Conservation (phyloP, 169 alveolate genomes). For the Plasmodium malariae region DNA sequence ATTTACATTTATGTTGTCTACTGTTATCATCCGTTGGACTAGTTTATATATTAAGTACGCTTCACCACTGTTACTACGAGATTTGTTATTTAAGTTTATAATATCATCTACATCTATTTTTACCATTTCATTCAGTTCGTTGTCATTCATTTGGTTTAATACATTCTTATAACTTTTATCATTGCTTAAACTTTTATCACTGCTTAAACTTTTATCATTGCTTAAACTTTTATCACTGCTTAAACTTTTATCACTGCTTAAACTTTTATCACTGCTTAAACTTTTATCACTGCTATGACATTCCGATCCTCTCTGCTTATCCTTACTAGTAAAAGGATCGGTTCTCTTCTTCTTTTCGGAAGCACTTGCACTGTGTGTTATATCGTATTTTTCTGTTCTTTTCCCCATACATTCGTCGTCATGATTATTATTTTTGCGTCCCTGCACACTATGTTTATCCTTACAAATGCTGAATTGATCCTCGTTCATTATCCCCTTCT, state of each 20-base stretch:
- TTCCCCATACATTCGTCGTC: too few relatives aligned
- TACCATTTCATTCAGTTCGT: conserved; percentile 14
- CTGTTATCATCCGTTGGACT: conserved; percentile 34
- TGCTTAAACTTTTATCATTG: too few relatives aligned
- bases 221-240: neutral
- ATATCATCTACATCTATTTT: conserved; percentile 56
- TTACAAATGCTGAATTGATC: too few relatives aligned
- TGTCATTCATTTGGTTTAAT: conserved; percentile 10
- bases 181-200: too few relatives aligned
- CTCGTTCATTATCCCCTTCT: neutral
- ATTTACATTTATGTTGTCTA: conserved; percentile 14
- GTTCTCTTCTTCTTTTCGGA: too few relatives aligned
- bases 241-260: neutral
- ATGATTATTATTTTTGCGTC: too few relatives aligned
- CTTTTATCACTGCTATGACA: neutral
- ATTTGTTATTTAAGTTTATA: conserved; percentile 46
- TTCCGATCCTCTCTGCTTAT: too few relatives aligned
- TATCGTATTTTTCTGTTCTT: too few relatives aligned
- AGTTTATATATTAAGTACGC: conserved; percentile 66
- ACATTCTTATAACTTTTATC: neutral
- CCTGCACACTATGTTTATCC: too few relatives aligned
- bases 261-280: neutral
- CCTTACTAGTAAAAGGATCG: too few relatives aligned
- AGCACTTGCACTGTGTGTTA: too few relatives aligned
- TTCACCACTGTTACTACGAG: conserved; percentile 68